Base-by-base conservation (phyloP, 2,329 filamentous ascomycete species). In the Aspergillus quadrilineatus region DNA sequence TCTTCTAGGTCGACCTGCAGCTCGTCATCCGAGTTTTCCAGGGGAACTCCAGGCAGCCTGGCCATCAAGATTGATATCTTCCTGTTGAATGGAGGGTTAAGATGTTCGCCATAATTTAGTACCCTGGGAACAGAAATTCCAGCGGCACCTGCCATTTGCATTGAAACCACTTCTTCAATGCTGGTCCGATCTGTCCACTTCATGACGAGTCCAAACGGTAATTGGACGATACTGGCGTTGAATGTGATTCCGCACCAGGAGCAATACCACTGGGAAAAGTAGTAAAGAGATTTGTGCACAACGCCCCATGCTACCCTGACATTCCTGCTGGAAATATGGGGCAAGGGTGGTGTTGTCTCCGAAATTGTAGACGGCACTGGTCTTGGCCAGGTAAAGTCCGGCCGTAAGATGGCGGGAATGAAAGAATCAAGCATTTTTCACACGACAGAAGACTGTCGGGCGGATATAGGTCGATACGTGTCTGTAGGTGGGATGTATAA, bases 51-150 rank as follows among this genome's bases (percentile, higher is more conserved):
- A 15, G 71, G 73, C 48, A 75, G 55, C 28, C 73, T 67, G n/a
- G 74, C 77, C 73, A 79, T 77, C 26, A 76, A 51, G 39, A 75
- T 75, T n/a, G 73, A 75, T 48, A 74, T 54, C 10, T 49, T 59
- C 29, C 65, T 50, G 29, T 42, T 42, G 39, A 22, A 6, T 8
- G 65, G 63, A 17, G 22, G 43, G 44, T 58, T 29, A 4, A 61
- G 64, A 48, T 76, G 69, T 44, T 74, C 69, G 6, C 72, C 69
- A 37, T 63, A 73, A 50, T 56, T 63, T 15, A 76, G 17, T 2
- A 74, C 67, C 57, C 62, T 73, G 0, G 71, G 69, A 15, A 67
- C 66, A 36, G 72, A 71, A 17, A 75, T 69, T 15, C 71, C 70
- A 32, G 72, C 74, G 32, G 67, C 58, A 37, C 57, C 39, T 14